Evolutionary conservation across 1,284 basidiomycete species (phyloP).

Genomic region (Cutaneotrichosporon sp.): DNA sequence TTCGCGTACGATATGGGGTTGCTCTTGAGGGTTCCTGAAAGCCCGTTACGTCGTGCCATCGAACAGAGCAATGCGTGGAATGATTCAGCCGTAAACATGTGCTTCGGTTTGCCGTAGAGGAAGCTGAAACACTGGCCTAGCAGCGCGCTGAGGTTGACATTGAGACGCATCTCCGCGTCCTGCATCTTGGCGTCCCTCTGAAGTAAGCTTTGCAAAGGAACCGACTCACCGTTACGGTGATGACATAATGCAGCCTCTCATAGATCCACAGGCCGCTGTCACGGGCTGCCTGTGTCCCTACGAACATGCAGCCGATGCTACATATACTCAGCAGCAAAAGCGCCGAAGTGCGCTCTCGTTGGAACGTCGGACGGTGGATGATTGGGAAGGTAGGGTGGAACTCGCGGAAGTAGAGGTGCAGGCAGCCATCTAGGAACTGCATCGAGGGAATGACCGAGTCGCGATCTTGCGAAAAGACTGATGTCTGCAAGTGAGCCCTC

Average conservation of each 20-base stretch:
- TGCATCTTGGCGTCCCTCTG: constrained; percentile 19
- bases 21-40: constrained; percentile 4
- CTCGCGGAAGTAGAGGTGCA: constrained; percentile 43
- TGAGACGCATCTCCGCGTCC: constrained; percentile 9
- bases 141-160: constrained; percentile 13
- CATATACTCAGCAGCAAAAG: constrained; percentile 36
- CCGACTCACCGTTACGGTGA: constrained; percentile 11
- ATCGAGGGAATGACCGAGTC: constrained; percentile 19
- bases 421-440: constrained; percentile 23
- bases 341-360: constrained; percentile 32
- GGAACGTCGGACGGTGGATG: constrained; percentile 39
- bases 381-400: constrained; percentile 46
- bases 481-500: not conserved
- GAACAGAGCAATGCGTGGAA: constrained; percentile 16
- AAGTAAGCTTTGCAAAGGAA: not conserved
- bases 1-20: constrained; percentile 17
- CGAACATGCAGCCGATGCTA: constrained; percentile 25
- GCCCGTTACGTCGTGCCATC: constrained; percentile 18
- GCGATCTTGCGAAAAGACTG: not conserved
- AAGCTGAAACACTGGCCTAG: constrained; percentile 22
- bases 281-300: constrained; percentile 19
- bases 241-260: constrained; percentile 16
- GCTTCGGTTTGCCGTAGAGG: constrained; percentile 15
- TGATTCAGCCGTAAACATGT: constrained; percentile 21
- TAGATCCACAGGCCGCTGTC: constrained; percentile 22